Evolutionary conservation across 805 yeast species (phyloP).

Genomic region (Saturnispora galanensis): DNA sequence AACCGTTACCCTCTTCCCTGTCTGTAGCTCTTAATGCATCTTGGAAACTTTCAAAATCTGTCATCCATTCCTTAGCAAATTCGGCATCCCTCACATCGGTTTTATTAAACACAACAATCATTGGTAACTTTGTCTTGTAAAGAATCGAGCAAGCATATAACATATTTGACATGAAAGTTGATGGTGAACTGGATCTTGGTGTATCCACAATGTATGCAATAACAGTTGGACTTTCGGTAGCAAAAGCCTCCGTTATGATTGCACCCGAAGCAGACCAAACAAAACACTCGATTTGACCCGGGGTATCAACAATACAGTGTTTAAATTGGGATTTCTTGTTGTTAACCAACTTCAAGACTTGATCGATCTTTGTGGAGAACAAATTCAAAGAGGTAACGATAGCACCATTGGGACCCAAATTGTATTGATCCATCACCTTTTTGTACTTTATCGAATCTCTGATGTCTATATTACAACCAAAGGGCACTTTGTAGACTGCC

Average conservation of each 20-base stretch:
- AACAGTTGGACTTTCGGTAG: constrained; percentile 90
- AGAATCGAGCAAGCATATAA: constrained; percentile 94
- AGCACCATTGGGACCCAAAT: constrained; percentile 96
- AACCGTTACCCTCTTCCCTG: constrained; percentile 60
- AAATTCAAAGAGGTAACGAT: constrained; percentile 90
- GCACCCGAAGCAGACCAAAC: constrained; percentile 98
- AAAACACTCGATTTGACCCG: constrained; percentile 98
- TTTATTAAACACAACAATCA: constrained; percentile 93
- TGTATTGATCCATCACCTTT: constrained; percentile 93
- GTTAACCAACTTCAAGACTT: constrained; percentile 77
- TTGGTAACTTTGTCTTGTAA: constrained; percentile 91
- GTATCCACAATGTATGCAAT: constrained; percentile 95
- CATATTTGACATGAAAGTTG: constrained; percentile 98
- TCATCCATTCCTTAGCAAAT: constrained; percentile 95
- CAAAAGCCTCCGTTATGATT: constrained; percentile 92
- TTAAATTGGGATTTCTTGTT: constrained; percentile 47
- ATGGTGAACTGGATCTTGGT: constrained; percentile 87
- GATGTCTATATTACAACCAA: constrained; percentile 88
- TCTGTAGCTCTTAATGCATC: constrained; percentile 56
- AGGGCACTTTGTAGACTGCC: constrained; percentile 90
- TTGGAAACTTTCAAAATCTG: constrained; percentile 89
- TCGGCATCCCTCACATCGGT: constrained; percentile 79
- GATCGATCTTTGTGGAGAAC: constrained; percentile 93
- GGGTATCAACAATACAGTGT: constrained; percentile 88
- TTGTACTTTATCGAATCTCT: constrained; percentile 93